Base-by-base conservation (phyloP, 495 filamentous ascomycete species). In the Penicillium verhagenii region DNA sequence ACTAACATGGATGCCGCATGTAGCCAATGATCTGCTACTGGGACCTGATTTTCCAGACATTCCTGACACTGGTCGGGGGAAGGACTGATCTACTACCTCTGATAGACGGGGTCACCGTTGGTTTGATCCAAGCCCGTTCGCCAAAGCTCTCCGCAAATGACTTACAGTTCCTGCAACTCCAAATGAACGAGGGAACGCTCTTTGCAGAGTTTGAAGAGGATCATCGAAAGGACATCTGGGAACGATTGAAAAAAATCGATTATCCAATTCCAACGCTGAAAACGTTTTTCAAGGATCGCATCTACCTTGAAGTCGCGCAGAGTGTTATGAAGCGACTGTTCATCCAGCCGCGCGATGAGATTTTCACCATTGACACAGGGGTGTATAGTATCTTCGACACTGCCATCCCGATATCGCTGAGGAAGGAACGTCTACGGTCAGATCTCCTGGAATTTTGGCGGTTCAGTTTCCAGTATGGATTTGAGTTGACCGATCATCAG, bases 261-360 rank as follows among this genome's bases (percentile, higher is more conserved):
- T 35, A 52, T 21, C 38, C 37, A 26, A 52, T 53, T 23, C 52
- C 44, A 11, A 54, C 52, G 16, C 21, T 57, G 16, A 33, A 49
- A 20, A 57, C 55, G 3, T 57, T 57, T 14, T 57, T 57, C n/a
- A 47, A 57, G 29, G 55, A 57, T 35, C 35, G 40, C 5, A 6
- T 52, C 19, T 57, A 57, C 16, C 49, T 57, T 1, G 24, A 53
- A 16, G 55, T 57, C 2, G 43, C 39, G 8, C 49, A 53, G 26
- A 35, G 25, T 44, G 49, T 53, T 1, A 57, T 57, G 18, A 46
- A 47, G 46, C 31, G 40, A 37, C 35, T 53, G 2, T 28, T 28
- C n/a, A 2, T 31, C 4, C 25, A 20, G 14, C 23, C 18, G n/a
- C 14, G 18, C 0, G 44, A 47, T 13, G 14, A n/a, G n/a, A 16